Conservation (phyloP, 2,329 filamentous ascomycete species). For the Pseudopithomyces chartarum region DNA sequence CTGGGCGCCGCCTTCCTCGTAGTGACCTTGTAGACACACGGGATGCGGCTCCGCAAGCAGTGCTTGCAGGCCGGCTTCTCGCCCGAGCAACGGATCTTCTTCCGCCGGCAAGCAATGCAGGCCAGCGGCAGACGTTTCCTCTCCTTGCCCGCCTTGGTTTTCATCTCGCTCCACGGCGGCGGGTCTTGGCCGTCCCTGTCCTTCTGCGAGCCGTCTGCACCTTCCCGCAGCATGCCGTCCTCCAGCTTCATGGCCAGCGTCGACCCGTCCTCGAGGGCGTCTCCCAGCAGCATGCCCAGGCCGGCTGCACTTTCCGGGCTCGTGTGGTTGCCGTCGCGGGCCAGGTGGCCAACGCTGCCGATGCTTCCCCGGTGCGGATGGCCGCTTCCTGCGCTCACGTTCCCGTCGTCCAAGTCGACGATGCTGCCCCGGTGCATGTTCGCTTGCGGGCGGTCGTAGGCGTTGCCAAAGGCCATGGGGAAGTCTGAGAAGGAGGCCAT, state of each 20-base stretch:
- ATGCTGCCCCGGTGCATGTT: slow-evolving; percentile 38
- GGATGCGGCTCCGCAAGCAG: slow-evolving; percentile 87
- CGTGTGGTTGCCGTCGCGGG: slow-evolving; percentile 38
- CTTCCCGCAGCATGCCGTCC: slow-evolving; percentile 27
- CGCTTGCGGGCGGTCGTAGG: slow-evolving; percentile 26
- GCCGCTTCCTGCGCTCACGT: slow-evolving; percentile 33
- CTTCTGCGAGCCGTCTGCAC: slow-evolving; percentile 28
- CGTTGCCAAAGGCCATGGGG: slow-evolving; percentile 29
- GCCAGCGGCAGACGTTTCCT: slow-evolving; percentile 89
- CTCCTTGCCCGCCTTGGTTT: slow-evolving; percentile 83
- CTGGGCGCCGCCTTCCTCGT: slow-evolving; percentile 90
- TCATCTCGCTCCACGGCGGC: slow-evolving; percentile 58
- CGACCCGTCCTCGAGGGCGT: slow-evolving; percentile 32
- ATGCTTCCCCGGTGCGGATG: slow-evolving; percentile 39
- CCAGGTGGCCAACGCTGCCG: slow-evolving; percentile 33
- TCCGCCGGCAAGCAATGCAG: slow-evolving; percentile 92
- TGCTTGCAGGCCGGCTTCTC: slow-evolving; percentile 98
- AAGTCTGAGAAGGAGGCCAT: slow-evolving; percentile 40
- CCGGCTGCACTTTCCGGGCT: slow-evolving; percentile 43
- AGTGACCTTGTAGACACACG: slow-evolving; percentile 97
- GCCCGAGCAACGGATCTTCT: slow-evolving; percentile 97
- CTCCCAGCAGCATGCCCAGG: slow-evolving; percentile 37
- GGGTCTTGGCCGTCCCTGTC: slow-evolving; percentile 40
- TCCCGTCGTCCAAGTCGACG: slow-evolving; percentile 38
- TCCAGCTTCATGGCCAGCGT: slow-evolving; percentile 30